A percentile compares a stretch with the other conserved stretches of the same genome.
These are phyloP conservation scores for Sistotremastrum niveocremeum DNA, from an alignment of 768 basidiomycete genomes.

Conservation along the genomic window DNA sequence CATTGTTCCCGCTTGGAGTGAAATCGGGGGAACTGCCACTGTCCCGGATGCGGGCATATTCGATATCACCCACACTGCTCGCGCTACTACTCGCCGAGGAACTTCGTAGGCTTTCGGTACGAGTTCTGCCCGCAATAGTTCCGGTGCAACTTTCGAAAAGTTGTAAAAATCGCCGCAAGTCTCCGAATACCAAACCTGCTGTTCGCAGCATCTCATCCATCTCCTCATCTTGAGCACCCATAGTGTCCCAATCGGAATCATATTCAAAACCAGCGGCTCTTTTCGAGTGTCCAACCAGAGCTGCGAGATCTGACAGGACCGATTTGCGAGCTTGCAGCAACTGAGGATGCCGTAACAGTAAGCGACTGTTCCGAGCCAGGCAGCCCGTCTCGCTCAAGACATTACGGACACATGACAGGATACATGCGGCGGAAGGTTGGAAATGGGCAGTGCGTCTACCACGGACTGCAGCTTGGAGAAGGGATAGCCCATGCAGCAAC, in stretches of 20 bases:
- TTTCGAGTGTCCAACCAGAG: slow-evolving; percentile 70
- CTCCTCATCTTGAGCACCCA: slow-evolving; percentile 38
- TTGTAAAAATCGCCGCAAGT: slow-evolving; percentile 61
- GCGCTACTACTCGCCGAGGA: too few species aligned
- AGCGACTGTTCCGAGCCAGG: slow-evolving; percentile 64
- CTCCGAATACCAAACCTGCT: slow-evolving; percentile 68
- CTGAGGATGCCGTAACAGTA: slow-evolving; percentile 49
- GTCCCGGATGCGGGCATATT: too few species aligned
- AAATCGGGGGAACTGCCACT: too few species aligned
- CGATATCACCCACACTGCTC: too few species aligned
- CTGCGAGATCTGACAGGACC: slow-evolving; percentile 68
- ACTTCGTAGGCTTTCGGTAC: too few species aligned
- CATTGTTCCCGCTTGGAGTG: too few species aligned
- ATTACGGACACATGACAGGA: slow-evolving; percentile 86
- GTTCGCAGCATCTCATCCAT: slow-evolving; percentile 68
- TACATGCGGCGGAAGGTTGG: slow-evolving; percentile 86
- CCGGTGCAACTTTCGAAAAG: slow-evolving; percentile 12
- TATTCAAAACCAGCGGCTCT: slow-evolving; percentile 28
- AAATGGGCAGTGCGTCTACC: slow-evolving; percentile 72
- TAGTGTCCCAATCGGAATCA: slow-evolving; percentile 32
- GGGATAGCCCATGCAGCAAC: slow-evolving; percentile 69
- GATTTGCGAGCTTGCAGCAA: slow-evolving; percentile 70
- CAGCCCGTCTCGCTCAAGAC: slow-evolving; percentile 77
- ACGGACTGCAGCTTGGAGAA: slow-evolving; percentile 76
- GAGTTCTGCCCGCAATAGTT: too few species aligned